Evolutionary conservation across 495 filamentous ascomycete genomes (phyloP).

Genomic region (Oleoguttula mirabilis): DNA sequence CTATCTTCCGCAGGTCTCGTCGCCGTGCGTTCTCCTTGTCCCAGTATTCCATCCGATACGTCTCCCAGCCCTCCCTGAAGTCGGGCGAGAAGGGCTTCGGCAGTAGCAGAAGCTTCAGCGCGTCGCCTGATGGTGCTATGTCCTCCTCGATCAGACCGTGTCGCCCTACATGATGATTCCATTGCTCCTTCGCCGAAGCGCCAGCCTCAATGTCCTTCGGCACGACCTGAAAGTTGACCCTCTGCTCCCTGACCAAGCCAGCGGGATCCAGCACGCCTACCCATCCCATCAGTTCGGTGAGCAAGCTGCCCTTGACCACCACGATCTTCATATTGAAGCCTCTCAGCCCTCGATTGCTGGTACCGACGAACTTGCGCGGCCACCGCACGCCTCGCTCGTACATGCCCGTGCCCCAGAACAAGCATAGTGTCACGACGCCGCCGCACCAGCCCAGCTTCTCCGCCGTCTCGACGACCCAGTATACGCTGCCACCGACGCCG

Average conservation of each 20-base stretch:
- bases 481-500: conserved; percentile 82
- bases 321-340: conserved; percentile 94
- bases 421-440: conserved; percentile 64
- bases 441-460: conserved; percentile 83
- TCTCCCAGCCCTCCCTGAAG: conserved; percentile 95
- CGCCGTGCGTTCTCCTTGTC: conserved; percentile 90
- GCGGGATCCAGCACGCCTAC: conserved; percentile 63
- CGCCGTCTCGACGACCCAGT: conserved; percentile 83
- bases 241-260: conserved; percentile 44
- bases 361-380: conserved; percentile 80
- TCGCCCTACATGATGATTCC: conserved; percentile 5
- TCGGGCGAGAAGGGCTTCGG: conserved; percentile 91
- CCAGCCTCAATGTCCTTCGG: conserved; percentile 15
- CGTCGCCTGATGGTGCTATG: conserved; percentile 75
- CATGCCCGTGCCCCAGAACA: conserved; percentile 88
- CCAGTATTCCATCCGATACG: conserved; percentile 90
- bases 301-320: conserved; percentile 70
- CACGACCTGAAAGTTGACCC: conserved; percentile 15
- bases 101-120: conserved; percentile 76
- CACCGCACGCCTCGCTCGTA: conserved; percentile 92
- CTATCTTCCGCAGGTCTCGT: conserved; percentile 52
- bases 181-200: conserved; percentile 1
- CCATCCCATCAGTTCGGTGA: conserved; percentile 58
- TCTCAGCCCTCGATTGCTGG: conserved; percentile 78
- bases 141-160: conserved; percentile 53